Evolutionary conservation across 192 early-diverging fungal genomes (phyloP).

Genomic region (Coemansia sp.): DNA sequence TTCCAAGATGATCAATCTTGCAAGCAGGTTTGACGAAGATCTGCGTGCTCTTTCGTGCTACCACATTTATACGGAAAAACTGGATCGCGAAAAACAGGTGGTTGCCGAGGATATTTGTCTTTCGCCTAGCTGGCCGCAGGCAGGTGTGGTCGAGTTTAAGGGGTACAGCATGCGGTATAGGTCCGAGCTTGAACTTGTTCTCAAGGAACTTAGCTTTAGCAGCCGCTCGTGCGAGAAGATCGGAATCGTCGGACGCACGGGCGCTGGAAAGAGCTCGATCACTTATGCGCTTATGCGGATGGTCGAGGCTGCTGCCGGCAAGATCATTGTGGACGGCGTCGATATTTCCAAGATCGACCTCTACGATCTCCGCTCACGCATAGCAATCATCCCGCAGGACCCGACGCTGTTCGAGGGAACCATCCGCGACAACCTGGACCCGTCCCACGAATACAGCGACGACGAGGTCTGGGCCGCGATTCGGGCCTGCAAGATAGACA

Average conservation of each 20-base stretch:
- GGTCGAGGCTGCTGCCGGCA: constrained; percentile 58
- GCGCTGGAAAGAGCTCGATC: constrained; percentile 65
- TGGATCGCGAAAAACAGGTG: not conserved
- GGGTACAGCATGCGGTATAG: constrained; percentile 80
- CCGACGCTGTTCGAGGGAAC: constrained; percentile 68
- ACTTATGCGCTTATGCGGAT: constrained; percentile 63
- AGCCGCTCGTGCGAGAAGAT: constrained; percentile 33
- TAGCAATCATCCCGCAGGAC: constrained; percentile 86
- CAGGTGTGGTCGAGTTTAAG: constrained; percentile 68
- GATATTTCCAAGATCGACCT: constrained; percentile 56
- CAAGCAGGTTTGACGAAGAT: not conserved
- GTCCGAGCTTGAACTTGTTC: constrained; percentile 69
- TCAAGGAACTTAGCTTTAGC: constrained; percentile 51
- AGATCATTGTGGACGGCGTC: constrained; percentile 62
- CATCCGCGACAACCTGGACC: constrained; percentile 57
- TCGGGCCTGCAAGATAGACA: constrained; percentile 29
- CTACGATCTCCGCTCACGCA: constrained; percentile 53
- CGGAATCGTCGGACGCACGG: constrained; percentile 56
- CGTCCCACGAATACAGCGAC: constrained; percentile 42
- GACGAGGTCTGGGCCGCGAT: constrained; percentile 60
- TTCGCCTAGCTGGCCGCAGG: constrained; percentile 63
- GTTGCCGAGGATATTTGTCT: constrained; percentile 53
- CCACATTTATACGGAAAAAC: constrained; percentile 5
- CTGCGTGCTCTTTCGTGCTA: not conserved
- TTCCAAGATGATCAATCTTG: not conserved